Evolutionary conservation across 2,329 filamentous ascomycete species (phyloP).

Genomic region (Cladophialophora immunda): DNA sequence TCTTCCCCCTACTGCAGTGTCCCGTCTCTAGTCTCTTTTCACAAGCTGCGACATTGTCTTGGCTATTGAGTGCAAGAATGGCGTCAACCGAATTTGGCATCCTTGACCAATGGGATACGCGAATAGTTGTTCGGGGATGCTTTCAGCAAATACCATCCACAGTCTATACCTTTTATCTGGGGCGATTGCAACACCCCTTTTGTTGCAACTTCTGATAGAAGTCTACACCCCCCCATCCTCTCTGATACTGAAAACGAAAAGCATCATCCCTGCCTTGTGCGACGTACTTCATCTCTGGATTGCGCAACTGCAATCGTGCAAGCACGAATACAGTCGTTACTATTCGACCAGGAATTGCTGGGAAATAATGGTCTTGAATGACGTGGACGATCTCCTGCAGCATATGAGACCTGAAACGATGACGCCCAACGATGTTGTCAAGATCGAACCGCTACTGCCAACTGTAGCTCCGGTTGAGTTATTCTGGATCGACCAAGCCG

Average conservation of each 20-base stretch:
- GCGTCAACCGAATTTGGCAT: background rate
- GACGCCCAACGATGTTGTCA: background rate
- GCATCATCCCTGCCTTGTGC: background rate
- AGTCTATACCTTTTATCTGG: background rate
- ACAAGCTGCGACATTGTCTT: background rate
- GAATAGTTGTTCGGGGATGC: background rate
- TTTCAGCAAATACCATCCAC: background rate
- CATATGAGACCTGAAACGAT: background rate
- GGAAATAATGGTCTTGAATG: too few species aligned
- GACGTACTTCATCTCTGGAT: background rate
- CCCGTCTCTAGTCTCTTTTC: background rate
- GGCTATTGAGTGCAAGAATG: background rate
- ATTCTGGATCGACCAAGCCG: slow-evolving; percentile 19
- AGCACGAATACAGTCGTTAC: too few species aligned
- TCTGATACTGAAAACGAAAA: background rate
- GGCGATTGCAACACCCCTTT: background rate
- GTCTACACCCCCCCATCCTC: background rate
- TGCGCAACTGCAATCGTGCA: too few species aligned
- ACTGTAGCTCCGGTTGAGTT: background rate
- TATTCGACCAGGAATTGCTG: too few species aligned
- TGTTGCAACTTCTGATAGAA: background rate
- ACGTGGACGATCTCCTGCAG: too few species aligned
- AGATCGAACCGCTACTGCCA: background rate
- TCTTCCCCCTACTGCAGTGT: background rate
- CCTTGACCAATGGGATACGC: background rate